These are phyloP conservation scores for Talaromyces sp. DNA, from an alignment of 2,329 filamentous ascomycete species.

Conservation along the genomic window DNA sequence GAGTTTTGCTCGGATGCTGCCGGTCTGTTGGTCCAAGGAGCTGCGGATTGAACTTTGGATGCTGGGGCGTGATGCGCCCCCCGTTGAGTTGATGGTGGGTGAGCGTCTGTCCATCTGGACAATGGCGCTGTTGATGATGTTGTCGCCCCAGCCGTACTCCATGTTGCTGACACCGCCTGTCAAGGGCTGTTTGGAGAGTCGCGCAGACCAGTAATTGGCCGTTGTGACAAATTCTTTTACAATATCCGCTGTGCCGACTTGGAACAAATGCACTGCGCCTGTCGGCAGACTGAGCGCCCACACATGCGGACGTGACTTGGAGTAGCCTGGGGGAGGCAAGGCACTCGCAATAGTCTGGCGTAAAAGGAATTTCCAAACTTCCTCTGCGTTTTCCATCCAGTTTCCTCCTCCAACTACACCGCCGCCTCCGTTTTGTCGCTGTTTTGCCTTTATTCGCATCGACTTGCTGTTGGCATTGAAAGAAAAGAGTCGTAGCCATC, in stretches of 20 bases:
- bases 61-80: conserved; percentile 42
- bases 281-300: conserved; percentile 90
- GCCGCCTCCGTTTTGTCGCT: conserved; percentile 50
- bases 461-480: conserved; percentile 77
- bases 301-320: conserved; percentile 80
- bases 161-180: conserved; percentile 92
- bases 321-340: conserved; percentile 87
- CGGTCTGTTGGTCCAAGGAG: conserved; percentile 58
- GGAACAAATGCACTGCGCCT: conserved; percentile 95
- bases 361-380: conserved; percentile 77
- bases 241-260: conserved; percentile 91
- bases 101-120: conserved; percentile 48
- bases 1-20: conserved; percentile 56
- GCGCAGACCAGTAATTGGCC: conserved; percentile 95
- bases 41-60: conserved; percentile 58
- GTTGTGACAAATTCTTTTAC: conserved; percentile 90
- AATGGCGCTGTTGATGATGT: conserved; percentile 69
- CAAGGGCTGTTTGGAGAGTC: conserved; percentile 87
- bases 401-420: conserved; percentile 88
- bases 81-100: conserved; percentile 24
- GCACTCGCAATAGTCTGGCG: conserved; percentile 87
- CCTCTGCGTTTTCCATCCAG: conserved; percentile 95
- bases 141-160: conserved; percentile 93
- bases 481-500: conserved; percentile 88
- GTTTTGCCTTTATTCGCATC: conserved; percentile 55